Percentiles rank a stretch among this genome's conserved stretches.
Conservation (phyloP, 257 asterid species). For the Rauvolfia tetraphylla region DNA sequence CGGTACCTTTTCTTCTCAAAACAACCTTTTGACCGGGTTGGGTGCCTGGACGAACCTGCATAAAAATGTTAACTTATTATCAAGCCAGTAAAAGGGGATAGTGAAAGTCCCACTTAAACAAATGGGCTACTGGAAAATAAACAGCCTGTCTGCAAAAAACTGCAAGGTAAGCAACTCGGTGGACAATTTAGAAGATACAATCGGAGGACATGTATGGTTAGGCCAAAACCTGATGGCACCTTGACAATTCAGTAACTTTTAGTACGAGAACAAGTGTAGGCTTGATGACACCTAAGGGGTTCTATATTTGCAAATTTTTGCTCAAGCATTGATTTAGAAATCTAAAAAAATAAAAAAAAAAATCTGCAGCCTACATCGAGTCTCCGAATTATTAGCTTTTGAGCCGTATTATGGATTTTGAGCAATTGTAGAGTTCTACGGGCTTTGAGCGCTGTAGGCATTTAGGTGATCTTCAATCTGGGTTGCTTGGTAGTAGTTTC, state of each 20-base stretch:
- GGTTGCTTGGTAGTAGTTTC: neutral
- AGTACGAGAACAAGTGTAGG: neutral
- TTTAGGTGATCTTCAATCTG: neutral
- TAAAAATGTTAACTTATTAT: slow-evolving; percentile 6
- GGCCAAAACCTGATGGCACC: neutral
- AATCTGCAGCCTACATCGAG: neutral
- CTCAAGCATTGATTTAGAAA: neutral
- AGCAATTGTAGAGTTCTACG: neutral
- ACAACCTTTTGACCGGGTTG: slow-evolving; percentile 97
- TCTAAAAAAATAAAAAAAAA: too few relatives aligned
- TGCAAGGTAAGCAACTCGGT: too few relatives aligned
- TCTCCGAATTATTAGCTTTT: neutral
- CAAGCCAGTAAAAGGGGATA: neutral
- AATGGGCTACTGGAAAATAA: neutral
- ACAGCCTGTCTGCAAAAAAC: too few relatives aligned
- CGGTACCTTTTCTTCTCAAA: slow-evolving; percentile 67
- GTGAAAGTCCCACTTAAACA: neutral
- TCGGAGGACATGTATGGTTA: too few relatives aligned
- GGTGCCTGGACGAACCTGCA: slow-evolving; percentile 87
- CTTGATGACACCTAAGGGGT: neutral
- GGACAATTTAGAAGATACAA: too few relatives aligned
- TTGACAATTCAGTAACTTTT: too few relatives aligned
- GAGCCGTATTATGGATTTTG: neutral
- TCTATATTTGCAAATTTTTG: neutral
- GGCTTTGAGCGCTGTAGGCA: neutral